phyloP scores from a whole-genome alignment of 2,329 filamentous ascomycete genomes.

The Cladosporium sp. region DNA sequence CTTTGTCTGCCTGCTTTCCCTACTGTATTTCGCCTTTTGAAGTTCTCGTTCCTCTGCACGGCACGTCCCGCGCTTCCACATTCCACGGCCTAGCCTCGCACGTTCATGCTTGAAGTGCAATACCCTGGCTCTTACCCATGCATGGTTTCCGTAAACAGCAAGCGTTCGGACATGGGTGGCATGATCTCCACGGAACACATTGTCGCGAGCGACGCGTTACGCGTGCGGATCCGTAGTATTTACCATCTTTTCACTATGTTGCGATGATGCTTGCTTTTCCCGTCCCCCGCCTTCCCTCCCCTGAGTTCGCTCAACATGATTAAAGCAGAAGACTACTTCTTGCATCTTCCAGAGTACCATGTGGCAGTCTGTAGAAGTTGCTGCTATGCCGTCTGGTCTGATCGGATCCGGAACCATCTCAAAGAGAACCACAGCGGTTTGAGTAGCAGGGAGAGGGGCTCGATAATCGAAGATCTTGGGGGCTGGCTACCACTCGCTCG shows the following conservation, averaged over 20 bases:
- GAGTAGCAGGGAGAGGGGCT: not conserved
- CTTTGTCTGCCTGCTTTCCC: not conserved
- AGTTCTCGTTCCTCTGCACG: not conserved
- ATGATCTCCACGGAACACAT: not conserved
- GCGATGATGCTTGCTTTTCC: not conserved
- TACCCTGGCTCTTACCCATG: not conserved
- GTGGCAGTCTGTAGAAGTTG: constrained; percentile 1
- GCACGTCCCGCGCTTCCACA: not conserved
- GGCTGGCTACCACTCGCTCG: not conserved
- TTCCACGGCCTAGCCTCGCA: not conserved
- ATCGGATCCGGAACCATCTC: not conserved
- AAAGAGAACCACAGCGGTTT: not conserved
- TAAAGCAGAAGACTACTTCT: not conserved
- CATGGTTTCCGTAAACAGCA: not conserved
- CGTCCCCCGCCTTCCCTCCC: not conserved
- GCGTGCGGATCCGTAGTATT: not conserved
- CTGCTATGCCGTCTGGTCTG: not conserved
- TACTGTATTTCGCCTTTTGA: not conserved
- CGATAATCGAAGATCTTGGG: not conserved
- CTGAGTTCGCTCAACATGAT: not conserved
- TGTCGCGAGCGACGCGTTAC: not conserved
- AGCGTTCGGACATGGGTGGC: not conserved
- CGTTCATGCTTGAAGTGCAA: not conserved
- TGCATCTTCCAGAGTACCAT: not conserved
- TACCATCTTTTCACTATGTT: not conserved